Evolutionary conservation across 257 asterid species (phyloP).

Genomic region (Agastache rugosa): DNA sequence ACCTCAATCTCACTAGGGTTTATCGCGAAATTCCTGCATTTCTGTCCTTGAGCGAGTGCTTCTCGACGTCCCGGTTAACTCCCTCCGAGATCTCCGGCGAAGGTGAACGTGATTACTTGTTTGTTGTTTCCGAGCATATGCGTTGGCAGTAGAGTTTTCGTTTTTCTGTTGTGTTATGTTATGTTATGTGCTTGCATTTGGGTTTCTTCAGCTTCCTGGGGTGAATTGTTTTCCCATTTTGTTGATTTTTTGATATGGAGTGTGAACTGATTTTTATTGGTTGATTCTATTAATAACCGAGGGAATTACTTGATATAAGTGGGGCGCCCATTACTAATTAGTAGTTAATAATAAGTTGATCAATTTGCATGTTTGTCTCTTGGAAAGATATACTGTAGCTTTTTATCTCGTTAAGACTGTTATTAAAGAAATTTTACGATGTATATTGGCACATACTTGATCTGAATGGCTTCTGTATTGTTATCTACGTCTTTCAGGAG

Average conservation of each 20-base stretch:
- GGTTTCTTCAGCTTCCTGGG: background rate
- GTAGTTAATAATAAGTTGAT: conserved; percentile 3
- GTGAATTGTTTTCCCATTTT: background rate
- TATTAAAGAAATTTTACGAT: background rate
- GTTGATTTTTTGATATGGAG: background rate
- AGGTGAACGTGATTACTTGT: conserved; percentile 31
- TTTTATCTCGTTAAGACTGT: background rate
- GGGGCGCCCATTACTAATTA: no score
- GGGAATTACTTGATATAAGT: background rate
- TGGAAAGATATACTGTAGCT: background rate
- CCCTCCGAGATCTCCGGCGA: conserved; percentile 40
- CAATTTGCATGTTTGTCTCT: background rate
- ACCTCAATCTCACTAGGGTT: background rate
- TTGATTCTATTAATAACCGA: background rate
- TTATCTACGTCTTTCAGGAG: conserved; percentile 46
- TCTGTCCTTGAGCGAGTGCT: background rate
- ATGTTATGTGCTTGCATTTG: background rate
- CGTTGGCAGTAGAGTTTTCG: background rate
- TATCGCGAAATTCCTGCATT: background rate
- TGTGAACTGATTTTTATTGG: background rate
- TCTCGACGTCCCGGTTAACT: conserved; percentile 25
- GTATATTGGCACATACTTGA: background rate
- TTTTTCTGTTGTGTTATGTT: background rate
- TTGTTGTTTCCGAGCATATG: background rate
- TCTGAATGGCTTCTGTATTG: background rate